Evolutionary conservation across 139 green algal species (phyloP).

Genomic region (Coccomyxa sp.): DNA sequence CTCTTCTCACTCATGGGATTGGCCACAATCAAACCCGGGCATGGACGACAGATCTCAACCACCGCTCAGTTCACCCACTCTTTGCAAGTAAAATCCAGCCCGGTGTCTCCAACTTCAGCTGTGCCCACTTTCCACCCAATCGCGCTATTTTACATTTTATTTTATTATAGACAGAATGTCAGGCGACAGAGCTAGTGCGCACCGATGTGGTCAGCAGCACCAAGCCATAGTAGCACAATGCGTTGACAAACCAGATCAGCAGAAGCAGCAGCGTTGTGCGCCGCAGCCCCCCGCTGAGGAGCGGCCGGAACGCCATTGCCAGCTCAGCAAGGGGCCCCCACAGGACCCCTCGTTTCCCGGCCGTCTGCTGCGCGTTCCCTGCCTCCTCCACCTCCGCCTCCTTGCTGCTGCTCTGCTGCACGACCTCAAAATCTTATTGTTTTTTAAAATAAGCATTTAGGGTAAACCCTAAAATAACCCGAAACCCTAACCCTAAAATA

Average conservation of each 20-base stretch:
- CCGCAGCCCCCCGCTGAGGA: conserved; percentile 23
- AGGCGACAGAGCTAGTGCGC: neutral
- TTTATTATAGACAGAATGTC: neutral
- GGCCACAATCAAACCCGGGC: too few relatives aligned
- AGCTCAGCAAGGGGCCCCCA: neutral
- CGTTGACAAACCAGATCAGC: conserved; percentile 62
- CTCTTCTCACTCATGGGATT: too few relatives aligned
- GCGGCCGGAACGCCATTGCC: neutral
- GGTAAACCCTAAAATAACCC: too few relatives aligned
- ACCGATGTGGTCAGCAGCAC: conserved; percentile 69
- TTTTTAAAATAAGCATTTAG: neutral
- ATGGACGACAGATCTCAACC: too few relatives aligned
- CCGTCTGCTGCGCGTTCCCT: neutral
- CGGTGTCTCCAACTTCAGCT: neutral
- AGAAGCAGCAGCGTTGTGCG: conserved; percentile 58
- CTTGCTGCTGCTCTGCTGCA: neutral
- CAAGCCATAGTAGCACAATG: conserved; percentile 73
- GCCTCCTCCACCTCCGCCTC: neutral
- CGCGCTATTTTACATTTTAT: neutral
- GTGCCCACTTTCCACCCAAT: neutral
- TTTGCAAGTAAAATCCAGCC: neutral
- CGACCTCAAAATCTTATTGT: neutral
- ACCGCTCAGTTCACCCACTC: neutral
- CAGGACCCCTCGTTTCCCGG: neutral
- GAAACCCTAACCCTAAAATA: too few relatives aligned